Conservation (phyloP, 2,329 filamentous ascomycete species). For the Coniochaeta pulveracea region DNA sequence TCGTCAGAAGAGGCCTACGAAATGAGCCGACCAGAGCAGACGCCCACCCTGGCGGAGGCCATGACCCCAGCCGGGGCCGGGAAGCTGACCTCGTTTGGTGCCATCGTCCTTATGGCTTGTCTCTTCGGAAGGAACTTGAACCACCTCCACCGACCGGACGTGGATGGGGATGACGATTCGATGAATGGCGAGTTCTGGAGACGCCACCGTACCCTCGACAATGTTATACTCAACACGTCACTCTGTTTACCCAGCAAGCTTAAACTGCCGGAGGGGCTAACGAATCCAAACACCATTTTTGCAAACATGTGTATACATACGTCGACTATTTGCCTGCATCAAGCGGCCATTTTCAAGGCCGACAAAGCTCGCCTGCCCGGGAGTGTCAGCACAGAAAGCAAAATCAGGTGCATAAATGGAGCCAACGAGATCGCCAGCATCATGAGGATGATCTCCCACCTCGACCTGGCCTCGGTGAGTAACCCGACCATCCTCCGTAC, state of each 20-base stretch:
- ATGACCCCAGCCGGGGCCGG: slow-evolving; percentile 61
- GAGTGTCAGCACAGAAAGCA: slow-evolving; percentile 77
- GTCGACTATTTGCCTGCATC: slow-evolving; percentile 92
- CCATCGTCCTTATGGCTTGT: slow-evolving; percentile 74
- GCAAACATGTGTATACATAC: slow-evolving; percentile 96
- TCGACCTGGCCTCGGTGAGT: slow-evolving; percentile 67
- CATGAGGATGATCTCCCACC: slow-evolving; percentile 88
- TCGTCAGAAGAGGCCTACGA: slow-evolving; percentile 76
- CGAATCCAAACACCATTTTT: slow-evolving; percentile 79
- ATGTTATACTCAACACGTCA: slow-evolving; percentile 77
- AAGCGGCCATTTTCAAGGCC: slow-evolving; percentile 95
- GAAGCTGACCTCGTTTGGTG: slow-evolving; percentile 66
- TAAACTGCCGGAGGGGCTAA: slow-evolving; percentile 65
- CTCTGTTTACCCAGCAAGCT: slow-evolving; percentile 72
- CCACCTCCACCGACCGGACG: slow-evolving; percentile 78
- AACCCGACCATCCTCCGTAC: too few species aligned
- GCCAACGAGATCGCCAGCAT: slow-evolving; percentile 90
- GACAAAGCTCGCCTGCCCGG: slow-evolving; percentile 74
- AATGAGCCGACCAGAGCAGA: slow-evolving; percentile 63
- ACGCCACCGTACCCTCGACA: slow-evolving; percentile 79
- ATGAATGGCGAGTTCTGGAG: slow-evolving; percentile 94
- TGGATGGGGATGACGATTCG: slow-evolving; percentile 63
- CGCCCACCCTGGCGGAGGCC: slow-evolving; percentile 57
- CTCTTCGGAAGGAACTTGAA: slow-evolving; percentile 85
- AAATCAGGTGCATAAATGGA: slow-evolving; percentile 83